These are phyloP conservation scores for Phytophthora pisi DNA, from an alignment of 352 stramenopile genomes.

Conservation along the genomic window DNA sequence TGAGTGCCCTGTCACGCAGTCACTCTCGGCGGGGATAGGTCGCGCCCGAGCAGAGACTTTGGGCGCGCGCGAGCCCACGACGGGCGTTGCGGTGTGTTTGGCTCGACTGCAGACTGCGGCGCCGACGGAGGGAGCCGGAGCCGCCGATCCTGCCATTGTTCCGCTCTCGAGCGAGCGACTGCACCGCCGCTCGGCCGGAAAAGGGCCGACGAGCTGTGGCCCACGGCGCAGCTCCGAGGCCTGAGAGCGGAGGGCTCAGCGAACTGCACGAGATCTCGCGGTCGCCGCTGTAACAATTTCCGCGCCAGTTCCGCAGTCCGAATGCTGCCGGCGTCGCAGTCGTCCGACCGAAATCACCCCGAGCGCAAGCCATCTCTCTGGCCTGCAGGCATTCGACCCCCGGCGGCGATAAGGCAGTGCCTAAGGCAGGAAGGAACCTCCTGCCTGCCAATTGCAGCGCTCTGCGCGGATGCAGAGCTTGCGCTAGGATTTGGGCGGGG, in stretches of 20 bases:
- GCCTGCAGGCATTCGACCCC: background rate
- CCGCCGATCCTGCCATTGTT: constrained; percentile 21
- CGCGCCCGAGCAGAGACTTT: background rate
- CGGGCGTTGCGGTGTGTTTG: constrained; percentile 17
- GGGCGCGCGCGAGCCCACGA: constrained; percentile 17
- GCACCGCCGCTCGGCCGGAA: constrained; percentile 17
- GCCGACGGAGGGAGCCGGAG: constrained; percentile 28
- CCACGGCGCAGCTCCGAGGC: constrained; percentile 4
- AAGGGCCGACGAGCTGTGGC: constrained; percentile 24
- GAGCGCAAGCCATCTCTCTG: background rate
- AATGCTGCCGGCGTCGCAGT: background rate
- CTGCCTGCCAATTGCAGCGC: constrained; percentile 9
- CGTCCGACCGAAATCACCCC: constrained; percentile 24
- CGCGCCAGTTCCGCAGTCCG: background rate
- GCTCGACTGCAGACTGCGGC: background rate
- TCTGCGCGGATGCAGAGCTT: constrained; percentile 14
- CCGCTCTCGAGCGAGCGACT: constrained; percentile 36
- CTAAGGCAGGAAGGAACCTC: constrained; percentile 6
- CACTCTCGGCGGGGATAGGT: constrained; percentile 1
- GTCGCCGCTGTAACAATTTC: background rate
- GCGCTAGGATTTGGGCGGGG: constrained; percentile 29
- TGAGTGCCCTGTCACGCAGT: constrained; percentile 11
- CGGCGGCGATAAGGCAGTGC: constrained; percentile 10
- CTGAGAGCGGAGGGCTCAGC: constrained; percentile 2
- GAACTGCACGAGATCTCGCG: background rate